Conservation (phyloP, 768 basidiomycete genomes). For the Podaxis rugospora region DNA sequence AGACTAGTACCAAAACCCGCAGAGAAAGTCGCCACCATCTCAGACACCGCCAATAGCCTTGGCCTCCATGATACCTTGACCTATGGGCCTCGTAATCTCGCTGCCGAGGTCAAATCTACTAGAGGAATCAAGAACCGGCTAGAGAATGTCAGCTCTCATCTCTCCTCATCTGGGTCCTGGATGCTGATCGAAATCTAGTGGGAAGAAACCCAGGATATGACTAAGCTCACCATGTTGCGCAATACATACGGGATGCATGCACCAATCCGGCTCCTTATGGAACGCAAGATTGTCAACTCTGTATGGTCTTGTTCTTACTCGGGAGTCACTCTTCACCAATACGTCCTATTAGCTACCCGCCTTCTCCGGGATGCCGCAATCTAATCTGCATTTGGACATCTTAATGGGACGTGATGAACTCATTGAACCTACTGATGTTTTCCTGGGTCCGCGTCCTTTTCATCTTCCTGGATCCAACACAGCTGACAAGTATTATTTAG, state of each 20-base stretch:
- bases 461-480: neutral
- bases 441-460: conserved; percentile 51
- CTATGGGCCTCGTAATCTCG: conserved; percentile 80
- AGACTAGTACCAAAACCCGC: conserved; percentile 57
- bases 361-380: conserved; percentile 57
- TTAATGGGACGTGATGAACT: conserved; percentile 89
- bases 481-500: conserved; percentile 28
- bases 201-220: conserved; percentile 88
- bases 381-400: conserved; percentile 89
- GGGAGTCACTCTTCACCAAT: neutral
- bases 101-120: conserved; percentile 63
- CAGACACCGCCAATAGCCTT: conserved; percentile 65
- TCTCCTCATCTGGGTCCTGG: neutral
- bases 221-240: conserved; percentile 81
- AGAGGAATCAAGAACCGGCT: conserved; percentile 65
- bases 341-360: conserved; percentile 49
- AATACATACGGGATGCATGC: conserved; percentile 84
- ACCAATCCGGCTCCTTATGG: conserved; percentile 90
- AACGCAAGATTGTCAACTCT: conserved; percentile 76
- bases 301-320: conserved; percentile 39
- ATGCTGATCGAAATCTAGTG: conserved; percentile 49
- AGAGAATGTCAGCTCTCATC: conserved; percentile 55
- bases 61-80: conserved; percentile 88
- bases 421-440: conserved; percentile 75
- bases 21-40: conserved; percentile 58